Percentiles rank a stretch among this genome's conserved stretches.
phyloP scores from a whole-genome alignment of 2,329 filamentous ascomycete genomes.

The Epicoccum nigrum region DNA sequence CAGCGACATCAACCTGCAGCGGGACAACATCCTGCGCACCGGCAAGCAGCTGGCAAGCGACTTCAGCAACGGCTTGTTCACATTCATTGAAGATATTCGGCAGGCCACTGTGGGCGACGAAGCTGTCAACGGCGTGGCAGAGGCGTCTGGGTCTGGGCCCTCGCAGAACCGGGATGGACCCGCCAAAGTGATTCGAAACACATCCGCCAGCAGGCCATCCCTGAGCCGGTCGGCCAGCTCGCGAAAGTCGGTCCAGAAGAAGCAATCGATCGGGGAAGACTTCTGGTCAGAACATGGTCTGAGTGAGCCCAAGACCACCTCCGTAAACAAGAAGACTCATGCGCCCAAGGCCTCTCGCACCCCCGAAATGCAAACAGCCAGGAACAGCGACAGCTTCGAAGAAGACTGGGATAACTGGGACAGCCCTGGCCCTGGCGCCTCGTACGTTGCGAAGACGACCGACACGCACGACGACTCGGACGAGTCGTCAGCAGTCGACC shows the following conservation, averaged over 20 bases:
- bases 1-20: constrained; percentile 43
- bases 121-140: constrained; percentile 58
- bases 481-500: constrained; percentile 55
- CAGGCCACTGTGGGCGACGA: constrained; percentile 97
- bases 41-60: constrained; percentile 85
- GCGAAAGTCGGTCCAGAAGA: constrained; percentile 36
- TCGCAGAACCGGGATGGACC: constrained; percentile 34
- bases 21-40: constrained; percentile 47
- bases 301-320: constrained; percentile 45
- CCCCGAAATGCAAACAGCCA: constrained; percentile 45
- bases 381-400: constrained; percentile 52
- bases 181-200: constrained; percentile 37
- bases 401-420: constrained; percentile 65
- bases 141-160: constrained; percentile 44
- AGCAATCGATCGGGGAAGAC: constrained; percentile 48
- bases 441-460: constrained; percentile 44
- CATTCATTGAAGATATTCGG: constrained; percentile 91
- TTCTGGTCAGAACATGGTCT: constrained; percentile 54
- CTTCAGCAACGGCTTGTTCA: constrained; percentile 87
- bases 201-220: constrained; percentile 37
- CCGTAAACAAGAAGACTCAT: constrained; percentile 49
- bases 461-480: constrained; percentile 52
- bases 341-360: constrained; percentile 44
- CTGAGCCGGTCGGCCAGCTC: constrained; percentile 42
- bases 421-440: constrained; percentile 53